Evolutionary conservation across 495 filamentous ascomycete species (phyloP).

Genomic region (Aspergillus cristatus): DNA sequence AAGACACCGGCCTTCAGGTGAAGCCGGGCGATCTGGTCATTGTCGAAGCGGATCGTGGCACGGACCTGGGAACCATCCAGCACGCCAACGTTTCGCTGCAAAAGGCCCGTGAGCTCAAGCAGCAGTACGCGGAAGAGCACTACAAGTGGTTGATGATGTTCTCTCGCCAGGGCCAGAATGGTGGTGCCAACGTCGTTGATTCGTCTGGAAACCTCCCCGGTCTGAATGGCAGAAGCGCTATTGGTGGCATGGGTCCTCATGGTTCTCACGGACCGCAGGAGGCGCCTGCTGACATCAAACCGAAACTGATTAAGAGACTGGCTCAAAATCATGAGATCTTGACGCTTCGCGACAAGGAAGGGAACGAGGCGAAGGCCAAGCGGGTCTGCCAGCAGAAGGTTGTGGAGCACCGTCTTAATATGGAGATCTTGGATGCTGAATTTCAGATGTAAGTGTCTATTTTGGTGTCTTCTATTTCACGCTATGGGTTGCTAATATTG

Average conservation of each 20-base stretch:
- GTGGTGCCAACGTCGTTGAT: constrained; percentile 47
- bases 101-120: constrained; percentile 77
- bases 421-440: constrained; percentile 99
- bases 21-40: constrained; percentile 90
- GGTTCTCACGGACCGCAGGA: constrained; percentile 66
- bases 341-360: constrained; percentile 85
- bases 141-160: constrained; percentile 98
- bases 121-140: constrained; percentile 84
- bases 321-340: constrained; percentile 86
- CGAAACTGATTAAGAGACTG: constrained; percentile 90
- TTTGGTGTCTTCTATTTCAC: not conserved
- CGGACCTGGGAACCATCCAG: constrained; percentile 88
- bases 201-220: constrained; percentile 31
- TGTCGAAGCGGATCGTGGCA: constrained; percentile 92
- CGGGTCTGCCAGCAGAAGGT: constrained; percentile 94
- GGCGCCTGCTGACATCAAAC: constrained; percentile 71
- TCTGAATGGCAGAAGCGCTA: constrained; percentile 48
- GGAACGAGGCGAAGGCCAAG: constrained; percentile 95
- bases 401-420: constrained; percentile 83
- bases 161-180: constrained; percentile 57
- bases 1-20: constrained; percentile 84
- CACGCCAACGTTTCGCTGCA: constrained; percentile 75
- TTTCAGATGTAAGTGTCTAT: constrained; percentile 78
- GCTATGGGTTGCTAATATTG: not conserved
- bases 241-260: constrained; percentile 66